Evolutionary conservation across 1,284 basidiomycete species (phyloP), one percentile per base, ranked within the genome.

Genomic region (Jaminaea rosea): DNA sequence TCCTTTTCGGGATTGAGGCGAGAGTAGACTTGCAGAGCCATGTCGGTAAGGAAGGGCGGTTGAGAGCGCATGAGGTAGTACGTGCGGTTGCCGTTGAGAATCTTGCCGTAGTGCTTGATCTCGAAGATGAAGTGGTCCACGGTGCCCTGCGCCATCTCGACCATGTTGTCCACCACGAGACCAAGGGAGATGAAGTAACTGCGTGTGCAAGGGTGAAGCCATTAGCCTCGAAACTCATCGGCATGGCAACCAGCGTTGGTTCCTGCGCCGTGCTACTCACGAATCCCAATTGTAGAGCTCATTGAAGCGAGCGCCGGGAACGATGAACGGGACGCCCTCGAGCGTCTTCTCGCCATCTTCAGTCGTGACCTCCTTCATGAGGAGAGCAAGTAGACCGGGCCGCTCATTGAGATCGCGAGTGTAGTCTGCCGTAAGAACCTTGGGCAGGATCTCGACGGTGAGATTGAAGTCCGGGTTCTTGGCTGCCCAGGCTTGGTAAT

Each of bases 91-190:
- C 69, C 72, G 59, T 74, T 73, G 50, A 73, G 56, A 37, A 74
- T 68, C 75, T 93, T 96, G 78, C 87, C 86, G 75, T 96, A 96
- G 77, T 96, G 88, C 76, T 84, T 89, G 79, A 98, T 96, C 79
- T 98, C 89, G 74, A 98, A 98, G 70, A 96, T 87, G 77, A 96
- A 98, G 75, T 98, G 93, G 58, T 97, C 93, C 44, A 97, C 90
- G 81, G 94, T 92, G 63, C 88, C 88, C 77, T 90, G 89, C 7
- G 93, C 93, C 80, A 97, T 87, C 59, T 85, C 83, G 36, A 94
- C 82, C 68, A 91, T 84, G 26, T 89, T 91, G 74, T 98, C 93
- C 23, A 96, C 88, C 19, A 98, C 82, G 5, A 98, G 82, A 28
- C 93, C 93, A 24, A 98, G 83, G 11, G 87, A 81, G 69, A 93